A percentile compares a stretch with the other conserved stretches of the same genome.
phyloP scores from a whole-genome alignment of 345 rosid species.

The Salix caprea region DNA sequence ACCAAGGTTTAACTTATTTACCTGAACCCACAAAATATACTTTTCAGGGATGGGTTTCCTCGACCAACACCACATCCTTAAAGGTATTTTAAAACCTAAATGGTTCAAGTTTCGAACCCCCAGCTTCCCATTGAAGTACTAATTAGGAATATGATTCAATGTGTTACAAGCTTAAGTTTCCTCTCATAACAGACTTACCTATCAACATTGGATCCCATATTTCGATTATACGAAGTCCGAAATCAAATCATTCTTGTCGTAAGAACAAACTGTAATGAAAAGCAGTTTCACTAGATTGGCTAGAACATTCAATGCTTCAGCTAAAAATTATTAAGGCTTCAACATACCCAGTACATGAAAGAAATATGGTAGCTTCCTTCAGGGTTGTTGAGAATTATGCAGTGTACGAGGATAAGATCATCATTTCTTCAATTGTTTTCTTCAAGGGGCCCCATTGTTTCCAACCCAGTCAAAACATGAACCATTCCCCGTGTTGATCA shows the following conservation, averaged over 20 bases:
- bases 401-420: not conserved
- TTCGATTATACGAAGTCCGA: not conserved
- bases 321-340: not conserved
- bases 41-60: too few relatives aligned
- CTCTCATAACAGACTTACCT: not conserved
- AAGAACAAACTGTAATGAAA: not conserved
- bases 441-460: not conserved
- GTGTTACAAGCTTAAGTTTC: not conserved
- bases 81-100: too few relatives aligned
- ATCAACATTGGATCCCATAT: not conserved
- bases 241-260: not conserved
- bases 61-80: too few relatives aligned
- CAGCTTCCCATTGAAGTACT: not conserved
- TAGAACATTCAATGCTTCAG: not conserved
- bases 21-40: rapidly evolving
- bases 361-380: not conserved
- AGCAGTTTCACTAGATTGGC: not conserved
- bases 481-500: too few relatives aligned
- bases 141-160: not conserved
- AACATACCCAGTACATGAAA: not conserved
- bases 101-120: too few relatives aligned
- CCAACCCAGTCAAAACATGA: not conserved
- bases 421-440: too few relatives aligned
- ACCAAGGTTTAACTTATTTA: too few relatives aligned
- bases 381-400: not conserved